Conservation (phyloP, 1,284 basidiomycete genomes). For the Malassezia japonica region DNA sequence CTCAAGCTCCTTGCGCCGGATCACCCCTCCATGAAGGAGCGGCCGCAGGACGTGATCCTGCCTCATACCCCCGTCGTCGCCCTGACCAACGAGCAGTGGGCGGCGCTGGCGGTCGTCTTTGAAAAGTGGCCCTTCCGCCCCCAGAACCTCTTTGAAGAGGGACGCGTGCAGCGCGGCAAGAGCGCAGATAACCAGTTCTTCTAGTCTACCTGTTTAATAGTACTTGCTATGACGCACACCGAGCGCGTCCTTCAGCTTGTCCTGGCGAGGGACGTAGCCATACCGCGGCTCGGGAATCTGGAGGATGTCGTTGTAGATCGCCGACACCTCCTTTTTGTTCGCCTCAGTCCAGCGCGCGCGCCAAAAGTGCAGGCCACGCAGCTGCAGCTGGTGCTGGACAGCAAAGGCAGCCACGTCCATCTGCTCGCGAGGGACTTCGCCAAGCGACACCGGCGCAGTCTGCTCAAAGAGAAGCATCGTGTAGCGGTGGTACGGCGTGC, state of each 20-base stretch:
- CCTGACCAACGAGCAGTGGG: slow-evolving; percentile 39
- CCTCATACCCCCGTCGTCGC: slow-evolving; percentile 26
- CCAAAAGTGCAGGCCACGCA: slow-evolving; percentile 67
- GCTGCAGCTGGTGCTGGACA: slow-evolving; percentile 55
- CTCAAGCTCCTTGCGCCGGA: slow-evolving; percentile 27
- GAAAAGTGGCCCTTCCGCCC: slow-evolving; percentile 46
- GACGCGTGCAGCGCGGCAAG: slow-evolving; percentile 21
- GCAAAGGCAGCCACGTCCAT: slow-evolving; percentile 64
- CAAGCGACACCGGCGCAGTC: neutral
- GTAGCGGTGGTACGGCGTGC: slow-evolving; percentile 78
- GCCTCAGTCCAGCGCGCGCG: slow-evolving; percentile 59
- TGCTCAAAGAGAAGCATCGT: slow-evolving; percentile 68
- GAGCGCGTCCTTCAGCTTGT: slow-evolving; percentile 13
- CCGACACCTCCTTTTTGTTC: slow-evolving; percentile 56
- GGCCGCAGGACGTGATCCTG: slow-evolving; percentile 20
- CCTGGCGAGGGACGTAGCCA: slow-evolving; percentile 5
- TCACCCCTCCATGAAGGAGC: slow-evolving; percentile 19
- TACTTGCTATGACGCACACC: slow-evolving; percentile 19
- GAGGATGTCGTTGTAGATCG: slow-evolving; percentile 61
- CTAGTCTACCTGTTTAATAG: slow-evolving; percentile 3
- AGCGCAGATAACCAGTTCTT: slow-evolving; percentile 16
- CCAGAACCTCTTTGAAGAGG: slow-evolving; percentile 27
- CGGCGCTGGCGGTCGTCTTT: slow-evolving; percentile 34
- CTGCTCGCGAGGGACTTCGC: slow-evolving; percentile 47
- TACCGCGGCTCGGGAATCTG: slow-evolving; percentile 14